Percentiles rank a stretch among this genome's conserved stretches.
phyloP scores from a whole-genome alignment of 192 early-diverging fungal genomes.

The Backusella tarrabulga region DNA sequence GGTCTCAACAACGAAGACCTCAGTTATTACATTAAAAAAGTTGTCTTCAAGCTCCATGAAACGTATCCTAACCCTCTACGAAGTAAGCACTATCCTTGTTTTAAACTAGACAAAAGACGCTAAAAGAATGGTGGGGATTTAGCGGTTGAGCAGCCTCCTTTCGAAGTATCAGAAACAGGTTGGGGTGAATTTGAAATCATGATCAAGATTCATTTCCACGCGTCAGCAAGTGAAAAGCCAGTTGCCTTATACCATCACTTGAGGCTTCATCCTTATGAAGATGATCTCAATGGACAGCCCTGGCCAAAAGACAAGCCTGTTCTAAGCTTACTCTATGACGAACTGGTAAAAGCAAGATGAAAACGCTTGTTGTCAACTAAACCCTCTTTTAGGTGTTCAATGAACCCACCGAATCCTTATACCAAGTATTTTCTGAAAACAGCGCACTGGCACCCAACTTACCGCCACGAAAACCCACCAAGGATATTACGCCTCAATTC shows the following conservation, averaged over 20 bases:
- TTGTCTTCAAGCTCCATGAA: constrained; percentile 95
- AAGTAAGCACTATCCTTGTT: constrained; percentile 39
- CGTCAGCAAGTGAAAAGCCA: constrained; percentile 72
- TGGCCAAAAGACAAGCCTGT: constrained; percentile 66
- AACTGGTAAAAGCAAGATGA: too few relatives aligned
- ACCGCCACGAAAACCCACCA: constrained; percentile 32
- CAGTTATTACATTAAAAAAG: constrained; percentile 81
- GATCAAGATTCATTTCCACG: constrained; percentile 88
- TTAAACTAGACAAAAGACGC: neutral
- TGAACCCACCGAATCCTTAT: constrained; percentile 38
- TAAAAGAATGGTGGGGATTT: neutral
- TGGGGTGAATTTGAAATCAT: constrained; percentile 99
- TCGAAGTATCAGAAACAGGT: constrained; percentile 92
- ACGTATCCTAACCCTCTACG: constrained; percentile 76
- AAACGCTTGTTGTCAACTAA: too few relatives aligned
- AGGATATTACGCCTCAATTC: constrained; percentile 26
- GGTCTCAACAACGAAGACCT: constrained; percentile 88
- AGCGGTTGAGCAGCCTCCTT: constrained; percentile 83
- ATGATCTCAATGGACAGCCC: constrained; percentile 55
- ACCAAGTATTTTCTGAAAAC: constrained; percentile 30
- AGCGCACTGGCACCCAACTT: constrained; percentile 27
- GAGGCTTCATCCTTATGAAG: constrained; percentile 85
- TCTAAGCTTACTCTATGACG: constrained; percentile 72
- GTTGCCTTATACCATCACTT: constrained; percentile 88
- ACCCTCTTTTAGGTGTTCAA: constrained; percentile 32